phyloP scores from a whole-genome alignment of 257 asterid species.

The Verbascum thapsus region DNA sequence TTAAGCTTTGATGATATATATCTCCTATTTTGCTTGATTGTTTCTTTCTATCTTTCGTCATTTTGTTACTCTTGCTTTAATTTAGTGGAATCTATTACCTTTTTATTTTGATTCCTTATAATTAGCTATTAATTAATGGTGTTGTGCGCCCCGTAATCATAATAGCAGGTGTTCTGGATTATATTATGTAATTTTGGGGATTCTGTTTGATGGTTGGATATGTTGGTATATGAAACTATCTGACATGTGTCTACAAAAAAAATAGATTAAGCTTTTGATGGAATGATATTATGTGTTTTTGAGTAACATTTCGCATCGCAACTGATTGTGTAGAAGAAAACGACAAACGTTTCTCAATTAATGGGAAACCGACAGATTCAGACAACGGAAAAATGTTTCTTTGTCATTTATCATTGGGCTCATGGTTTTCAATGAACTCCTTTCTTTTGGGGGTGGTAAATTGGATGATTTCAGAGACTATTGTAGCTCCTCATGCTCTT shows the following conservation, averaged over 20 bases:
- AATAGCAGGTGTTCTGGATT: background rate
- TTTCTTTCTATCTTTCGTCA: background rate
- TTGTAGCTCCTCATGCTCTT: background rate
- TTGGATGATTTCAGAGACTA: background rate
- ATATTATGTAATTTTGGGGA: background rate
- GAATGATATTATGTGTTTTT: background rate
- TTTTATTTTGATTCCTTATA: background rate
- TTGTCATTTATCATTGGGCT: background rate
- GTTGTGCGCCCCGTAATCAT: background rate
- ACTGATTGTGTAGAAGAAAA: background rate
- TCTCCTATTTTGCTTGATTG: too few relatives aligned
- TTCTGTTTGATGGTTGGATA: constrained; percentile 4
- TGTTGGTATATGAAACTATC: background rate
- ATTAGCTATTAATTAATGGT: constrained; percentile 2
- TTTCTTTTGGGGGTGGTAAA: background rate
- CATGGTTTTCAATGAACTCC: background rate
- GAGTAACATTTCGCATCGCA: background rate
- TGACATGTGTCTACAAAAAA: background rate
- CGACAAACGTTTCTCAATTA: background rate
- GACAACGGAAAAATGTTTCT: background rate
- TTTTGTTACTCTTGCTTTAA: background rate
- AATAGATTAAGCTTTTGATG: background rate
- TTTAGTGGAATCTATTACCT: background rate
- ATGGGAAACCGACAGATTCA: background rate
- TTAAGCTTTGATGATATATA: background rate